Base-by-base conservation (phyloP, 192 early-diverging fungal species). In the Funneliformis geosporum region DNA sequence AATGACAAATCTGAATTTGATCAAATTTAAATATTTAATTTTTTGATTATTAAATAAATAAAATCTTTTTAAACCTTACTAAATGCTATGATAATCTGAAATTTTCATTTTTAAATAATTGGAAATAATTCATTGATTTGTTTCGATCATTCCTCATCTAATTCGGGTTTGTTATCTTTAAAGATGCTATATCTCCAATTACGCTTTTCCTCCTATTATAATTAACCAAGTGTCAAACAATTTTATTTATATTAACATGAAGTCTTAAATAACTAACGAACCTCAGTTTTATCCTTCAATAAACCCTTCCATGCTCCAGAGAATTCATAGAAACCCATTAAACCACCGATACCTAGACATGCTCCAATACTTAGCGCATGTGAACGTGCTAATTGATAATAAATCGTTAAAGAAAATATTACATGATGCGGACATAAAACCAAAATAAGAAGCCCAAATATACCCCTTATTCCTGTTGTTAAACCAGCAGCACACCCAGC, bases 401-500 rank as follows among this genome's bases (percentile, higher is more conserved):
- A 47, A 46, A 28, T 44, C 14, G 27, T 39, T 12, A n/a, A 21
- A 73, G n/a, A 72, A 67, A 68, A 18, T 39, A 40, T 21, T 4
- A 21, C 0, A 67, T 16, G 14, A 67, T 40, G n/a, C n/a, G 16
- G 21, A 38, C 5, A 25, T 2, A 10, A 39, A 39, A 42, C 40
- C 16, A 42, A 42, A 42, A 18, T 59, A 8, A 64, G 25, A 21
- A 64, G 18, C 18, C n/a, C 21, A 67, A 67, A 27, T 6, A 27
- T 55, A 73, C 71, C 71, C 50, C 46, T 73, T 73, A 73, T 47
- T 47, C 92, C 93, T 62, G 91, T 90, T 69, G 92, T 86, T 46
- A 92, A 65, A 83, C 93, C 93, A 55, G 93, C 87, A 28, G 91
- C 90, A 80, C 93, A 93, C 60, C 93, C 93, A 77, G 89, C 93